Percentiles rank a stretch among this genome's conserved stretches.
These are phyloP conservation scores for Pseudogymnoascus sp. DNA, from an alignment of 2,329 filamentous ascomycete species.

Conservation along the genomic window DNA sequence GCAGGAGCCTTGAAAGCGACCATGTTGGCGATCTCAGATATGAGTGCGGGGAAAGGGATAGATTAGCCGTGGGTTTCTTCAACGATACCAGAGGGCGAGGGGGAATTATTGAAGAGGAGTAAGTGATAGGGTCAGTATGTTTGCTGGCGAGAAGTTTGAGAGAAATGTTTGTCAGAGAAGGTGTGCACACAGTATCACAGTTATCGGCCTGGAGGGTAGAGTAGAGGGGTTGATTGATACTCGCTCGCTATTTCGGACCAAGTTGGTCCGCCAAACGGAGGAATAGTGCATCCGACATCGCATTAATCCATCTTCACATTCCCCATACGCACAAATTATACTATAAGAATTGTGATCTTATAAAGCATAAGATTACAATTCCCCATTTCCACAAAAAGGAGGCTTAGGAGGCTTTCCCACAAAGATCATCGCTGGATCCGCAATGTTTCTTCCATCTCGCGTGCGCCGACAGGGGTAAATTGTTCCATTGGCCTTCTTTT, in stretches of 20 bases:
- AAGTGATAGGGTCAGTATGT: neutral
- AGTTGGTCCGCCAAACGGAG: neutral
- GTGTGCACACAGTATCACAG: neutral
- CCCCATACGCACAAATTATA: neutral
- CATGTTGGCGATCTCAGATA: neutral
- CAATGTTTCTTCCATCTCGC: slow-evolving; percentile 1
- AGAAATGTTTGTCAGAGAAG: neutral
- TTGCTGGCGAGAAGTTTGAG: neutral
- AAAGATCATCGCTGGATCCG: neutral
- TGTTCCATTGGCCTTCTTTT: slow-evolving; percentile 3
- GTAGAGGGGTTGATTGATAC: neutral
- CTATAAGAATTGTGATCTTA: too few relatives aligned
- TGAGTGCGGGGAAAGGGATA: neutral
- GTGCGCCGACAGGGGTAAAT: neutral
- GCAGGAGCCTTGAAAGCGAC: neutral
- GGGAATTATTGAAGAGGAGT: neutral
- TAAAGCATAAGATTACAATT: neutral
- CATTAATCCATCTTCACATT: neutral
- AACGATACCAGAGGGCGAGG: neutral
- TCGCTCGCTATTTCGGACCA: neutral
- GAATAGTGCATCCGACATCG: neutral
- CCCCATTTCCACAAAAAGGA: neutral
- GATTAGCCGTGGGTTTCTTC: neutral
- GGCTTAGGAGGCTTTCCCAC: neutral
- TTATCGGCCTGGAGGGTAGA: neutral